A percentile compares a stretch with the other conserved stretches of the same genome.
phyloP scores from a whole-genome alignment of 2,329 filamentous ascomycete genomes.

The Cordyceps cateniannulata region DNA sequence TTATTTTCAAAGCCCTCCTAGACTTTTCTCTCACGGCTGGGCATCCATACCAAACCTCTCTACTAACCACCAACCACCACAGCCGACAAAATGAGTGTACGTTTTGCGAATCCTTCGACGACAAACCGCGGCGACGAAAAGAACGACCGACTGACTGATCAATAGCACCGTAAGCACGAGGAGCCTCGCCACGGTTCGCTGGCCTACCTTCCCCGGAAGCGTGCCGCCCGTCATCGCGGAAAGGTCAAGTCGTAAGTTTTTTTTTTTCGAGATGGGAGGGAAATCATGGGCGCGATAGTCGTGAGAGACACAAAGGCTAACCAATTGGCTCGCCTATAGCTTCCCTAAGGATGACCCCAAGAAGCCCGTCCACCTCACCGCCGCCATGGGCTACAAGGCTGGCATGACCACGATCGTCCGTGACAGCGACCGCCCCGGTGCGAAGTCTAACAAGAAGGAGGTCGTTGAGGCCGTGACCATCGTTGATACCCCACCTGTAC shows the following conservation, averaged over 20 bases:
- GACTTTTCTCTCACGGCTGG: slow-evolving; percentile 14
- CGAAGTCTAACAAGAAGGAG: slow-evolving; percentile 99
- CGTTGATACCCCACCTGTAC: slow-evolving; percentile 92
- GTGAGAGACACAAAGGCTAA: slow-evolving; percentile 19
- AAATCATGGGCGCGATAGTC: slow-evolving; percentile 3
- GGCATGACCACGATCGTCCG: slow-evolving; percentile 99
- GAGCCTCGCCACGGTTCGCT: slow-evolving; percentile 94
- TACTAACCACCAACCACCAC: slow-evolving; percentile 32
- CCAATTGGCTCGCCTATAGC: slow-evolving; percentile 39
- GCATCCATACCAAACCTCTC: slow-evolving; percentile 8
- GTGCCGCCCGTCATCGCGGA: slow-evolving; percentile 86
- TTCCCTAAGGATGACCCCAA: slow-evolving; percentile 99
- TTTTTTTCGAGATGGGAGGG: slow-evolving; percentile 11
- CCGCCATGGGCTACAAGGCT: slow-evolving; percentile 99
- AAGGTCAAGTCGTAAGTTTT: slow-evolving; percentile 92
- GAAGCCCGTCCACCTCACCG: slow-evolving; percentile 98
- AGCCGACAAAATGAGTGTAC: slow-evolving; percentile 37
- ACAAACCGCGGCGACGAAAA: neutral
- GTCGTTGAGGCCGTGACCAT: slow-evolving; percentile 82
- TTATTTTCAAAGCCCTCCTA: slow-evolving; percentile 20
- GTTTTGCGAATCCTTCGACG: slow-evolving; percentile 19
- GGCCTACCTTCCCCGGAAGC: slow-evolving; percentile 83
- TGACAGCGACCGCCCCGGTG: slow-evolving; percentile 97
- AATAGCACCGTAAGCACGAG: slow-evolving; percentile 56
- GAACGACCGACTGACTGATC: slow-evolving; percentile 4